Evolutionary conservation across 768 basidiomycete species (phyloP), one percentile per base, ranked within the genome.

Genomic region (Rossbeevera mucosa): DNA sequence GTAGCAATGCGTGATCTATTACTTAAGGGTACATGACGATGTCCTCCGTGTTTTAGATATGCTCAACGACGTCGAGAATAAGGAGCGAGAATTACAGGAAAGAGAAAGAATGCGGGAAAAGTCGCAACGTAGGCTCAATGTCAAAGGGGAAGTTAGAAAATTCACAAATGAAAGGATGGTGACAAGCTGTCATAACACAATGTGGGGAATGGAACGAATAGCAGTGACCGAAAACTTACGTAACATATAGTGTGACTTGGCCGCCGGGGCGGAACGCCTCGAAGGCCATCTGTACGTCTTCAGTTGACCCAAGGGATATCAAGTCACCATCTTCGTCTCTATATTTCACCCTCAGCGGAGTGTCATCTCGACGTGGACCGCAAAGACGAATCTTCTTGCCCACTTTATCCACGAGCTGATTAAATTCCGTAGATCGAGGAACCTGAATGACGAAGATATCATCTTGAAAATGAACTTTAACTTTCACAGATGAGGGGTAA

Each of bases 391-490:
- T 94, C 80, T 97, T 98, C 73, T 85, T 84, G 29, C 88, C 86
- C 2, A 98, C 91, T 66, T 86, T 88, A 68, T 93, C 88, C 48
- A 94, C 87, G 48, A 98, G 76, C 41, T 93, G 89, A 48, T 74
- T 76, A 69, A 86, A 94, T 66, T 88, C 83, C 29, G 90, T 91
- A 55, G 76, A 71, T 55, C 86, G 80, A 40, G 89, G 80, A 22
- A 95, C 91, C 70, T 92, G 88, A 52, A 97, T 90, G 56, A 95
- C 88, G 65, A 97, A 98, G 43, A 96, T 88, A 66, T 96, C 94
- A 61, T 94, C 90, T 62, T 91, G 85, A 74, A 88, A 97, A 68
- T 91, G 89, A 48, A 97, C 92, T 72, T 95, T 95, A 65, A 97
- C 85, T 66, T 94, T 91, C 40, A 97, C 85, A 11, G 85, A 80